Evolutionary conservation across 2,329 filamentous ascomycete genomes (phyloP), one percentile per base, ranked within the genome.

Genomic region (Bipolaris bicolor): DNA sequence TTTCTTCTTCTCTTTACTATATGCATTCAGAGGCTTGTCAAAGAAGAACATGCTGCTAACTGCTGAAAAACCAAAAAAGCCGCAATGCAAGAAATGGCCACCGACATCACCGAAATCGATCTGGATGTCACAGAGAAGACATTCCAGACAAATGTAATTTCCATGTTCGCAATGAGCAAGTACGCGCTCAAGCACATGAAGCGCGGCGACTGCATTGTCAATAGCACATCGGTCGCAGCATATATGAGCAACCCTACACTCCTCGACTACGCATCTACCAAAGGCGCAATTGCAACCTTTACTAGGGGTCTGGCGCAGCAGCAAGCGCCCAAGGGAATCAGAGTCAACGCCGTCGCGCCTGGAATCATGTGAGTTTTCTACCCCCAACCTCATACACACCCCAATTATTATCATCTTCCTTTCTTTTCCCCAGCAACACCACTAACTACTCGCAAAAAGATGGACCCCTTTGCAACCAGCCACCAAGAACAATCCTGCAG

Each of bases 151-250:
- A 94, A 93, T 77, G 90, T 94, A 68, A 88, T 92, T 75, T 83
- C 88, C 9, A 88, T 86, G 79, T 93, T 91, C 80, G 92, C 87
- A 77, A 80, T 92, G 33, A 83, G 89, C 55, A 94, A 93, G 74
- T 90, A 92, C 69, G 78, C 83, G 11, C 80, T 93, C 18, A 86
- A 86, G 1, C 87, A 91, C 75, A 89, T 94, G 85, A 83, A 85
- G 66, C 74, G 76, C 24, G 90, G 90, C 34, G 83, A 86, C 58
- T 86, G 85, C 22, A 91, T 94, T 70, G 90, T 94, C 81, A 93
- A 92, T 79, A 91, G 90, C 71, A 86, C 89, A 36, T 91, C 88
- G 13, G 87, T 93, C 69, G 92, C 92, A 70, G 88, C 87, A 22
- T 93, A 92, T 76, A 84, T 91, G 60, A 90, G 90, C 34, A 88